phyloP scores from a whole-genome alignment of 768 basidiomycete genomes.

The Phaeolepiota aurea region DNA sequence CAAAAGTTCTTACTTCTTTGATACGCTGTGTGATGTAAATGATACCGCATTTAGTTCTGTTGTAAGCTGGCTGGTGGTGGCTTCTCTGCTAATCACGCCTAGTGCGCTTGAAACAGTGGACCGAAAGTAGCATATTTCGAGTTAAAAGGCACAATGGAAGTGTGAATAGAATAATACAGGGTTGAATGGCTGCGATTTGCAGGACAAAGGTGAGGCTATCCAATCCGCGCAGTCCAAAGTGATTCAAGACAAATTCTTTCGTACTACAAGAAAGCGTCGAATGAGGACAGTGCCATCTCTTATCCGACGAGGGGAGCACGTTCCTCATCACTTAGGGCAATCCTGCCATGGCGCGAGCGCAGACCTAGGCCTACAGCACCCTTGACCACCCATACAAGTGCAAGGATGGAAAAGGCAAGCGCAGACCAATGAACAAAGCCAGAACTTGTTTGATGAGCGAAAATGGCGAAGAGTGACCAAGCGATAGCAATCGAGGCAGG shows the following conservation, averaged over 20 bases:
- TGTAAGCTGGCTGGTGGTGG: too few species aligned
- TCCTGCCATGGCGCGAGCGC: slow-evolving; percentile 36
- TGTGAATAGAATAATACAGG: not conserved
- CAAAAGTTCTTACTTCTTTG: too few species aligned
- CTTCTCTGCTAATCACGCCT: too few species aligned
- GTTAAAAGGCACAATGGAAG: not conserved
- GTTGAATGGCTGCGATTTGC: not conserved
- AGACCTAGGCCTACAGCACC: slow-evolving; percentile 49
- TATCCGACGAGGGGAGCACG: slow-evolving; percentile 68
- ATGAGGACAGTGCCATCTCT: slow-evolving; percentile 1
- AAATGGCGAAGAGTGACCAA: slow-evolving; percentile 94
- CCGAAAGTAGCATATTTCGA: not conserved
- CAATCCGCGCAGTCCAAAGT: not conserved
- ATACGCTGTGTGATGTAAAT: too few species aligned
- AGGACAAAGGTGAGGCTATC: not conserved
- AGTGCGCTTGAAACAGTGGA: not conserved
- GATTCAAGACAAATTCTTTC: not conserved
- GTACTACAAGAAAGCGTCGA: not conserved
- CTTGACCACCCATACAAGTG: slow-evolving; percentile 80
- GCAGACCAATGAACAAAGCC: slow-evolving; percentile 89
- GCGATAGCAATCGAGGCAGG: slow-evolving; percentile 87
- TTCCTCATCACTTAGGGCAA: slow-evolving; percentile 79
- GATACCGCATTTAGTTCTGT: too few species aligned
- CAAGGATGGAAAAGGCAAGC: slow-evolving; percentile 77
- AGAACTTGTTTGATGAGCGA: slow-evolving; percentile 56